phyloP scores from a whole-genome alignment of 1,284 basidiomycete genomes.

The Coriolopsis trogii region DNA sequence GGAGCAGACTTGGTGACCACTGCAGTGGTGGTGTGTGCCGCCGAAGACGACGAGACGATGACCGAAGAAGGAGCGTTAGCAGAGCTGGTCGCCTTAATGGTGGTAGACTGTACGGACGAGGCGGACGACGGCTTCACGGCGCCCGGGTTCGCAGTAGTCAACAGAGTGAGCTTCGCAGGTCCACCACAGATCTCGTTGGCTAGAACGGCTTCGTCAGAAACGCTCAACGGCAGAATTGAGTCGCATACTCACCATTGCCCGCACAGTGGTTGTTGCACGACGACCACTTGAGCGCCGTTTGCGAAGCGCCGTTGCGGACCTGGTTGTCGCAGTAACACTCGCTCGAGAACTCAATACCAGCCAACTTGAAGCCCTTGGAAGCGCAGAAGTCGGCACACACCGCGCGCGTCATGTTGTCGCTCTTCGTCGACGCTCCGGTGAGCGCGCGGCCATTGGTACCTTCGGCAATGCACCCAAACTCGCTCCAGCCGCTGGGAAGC shows the following conservation, averaged over 20 bases:
- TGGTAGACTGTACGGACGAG: constrained; percentile 3
- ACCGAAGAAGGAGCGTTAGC: constrained; percentile 1
- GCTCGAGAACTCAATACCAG: constrained; percentile 31
- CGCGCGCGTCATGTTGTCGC: constrained; percentile 29
- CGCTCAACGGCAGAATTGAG: neutral
- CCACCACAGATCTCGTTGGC: constrained; percentile 32
- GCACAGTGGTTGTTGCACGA: constrained; percentile 31
- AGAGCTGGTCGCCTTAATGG: constrained; percentile 1
- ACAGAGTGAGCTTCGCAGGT: constrained; percentile 27
- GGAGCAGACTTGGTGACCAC: constrained; percentile 7
- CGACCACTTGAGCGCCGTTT: constrained; percentile 23
- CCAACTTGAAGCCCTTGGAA: constrained; percentile 30
- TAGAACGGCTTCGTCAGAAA: neutral
- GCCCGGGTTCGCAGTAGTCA: constrained; percentile 24
- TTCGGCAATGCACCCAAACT: constrained; percentile 34
- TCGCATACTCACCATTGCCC: constrained; percentile 29
- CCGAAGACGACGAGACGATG: neutral
- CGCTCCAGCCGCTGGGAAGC: constrained; percentile 29
- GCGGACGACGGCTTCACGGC: constrained; percentile 11
- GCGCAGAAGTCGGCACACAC: constrained; percentile 30
- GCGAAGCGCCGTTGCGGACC: constrained; percentile 31
- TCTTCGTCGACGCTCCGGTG: constrained; percentile 25
- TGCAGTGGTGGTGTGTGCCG: constrained; percentile 1
- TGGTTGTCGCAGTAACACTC: constrained; percentile 36
- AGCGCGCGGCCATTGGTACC: constrained; percentile 32